phyloP scores from a whole-genome alignment of 108 stramenopile genomes.

The Pelagomonas calceolata region DNA sequence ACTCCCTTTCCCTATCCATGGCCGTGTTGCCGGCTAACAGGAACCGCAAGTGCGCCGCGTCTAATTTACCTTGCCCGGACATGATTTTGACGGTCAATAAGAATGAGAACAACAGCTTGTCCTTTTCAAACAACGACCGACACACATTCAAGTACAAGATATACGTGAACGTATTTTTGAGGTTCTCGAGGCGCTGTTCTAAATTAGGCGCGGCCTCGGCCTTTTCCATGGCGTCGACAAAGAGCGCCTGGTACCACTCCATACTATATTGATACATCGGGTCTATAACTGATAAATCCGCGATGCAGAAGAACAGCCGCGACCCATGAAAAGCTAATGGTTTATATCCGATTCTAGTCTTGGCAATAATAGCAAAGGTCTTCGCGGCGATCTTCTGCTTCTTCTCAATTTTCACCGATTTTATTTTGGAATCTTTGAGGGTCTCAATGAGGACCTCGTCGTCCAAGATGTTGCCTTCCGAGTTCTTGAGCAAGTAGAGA shows the following conservation, averaged over 20 bases:
- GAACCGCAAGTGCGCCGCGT: constrained; percentile 43
- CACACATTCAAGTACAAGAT: constrained; percentile 53
- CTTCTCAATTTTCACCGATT: constrained; percentile 39
- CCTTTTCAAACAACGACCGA: constrained; percentile 47
- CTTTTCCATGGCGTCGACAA: constrained; percentile 39
- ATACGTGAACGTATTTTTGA: constrained; percentile 41
- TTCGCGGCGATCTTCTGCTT: constrained; percentile 38
- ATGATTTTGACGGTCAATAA: constrained; percentile 40
- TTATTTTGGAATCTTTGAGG: constrained; percentile 41
- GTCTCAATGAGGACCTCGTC: constrained; percentile 53
- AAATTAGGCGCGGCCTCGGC: constrained; percentile 23
- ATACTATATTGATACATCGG: constrained; percentile 61
- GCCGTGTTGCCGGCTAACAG: constrained; percentile 46
- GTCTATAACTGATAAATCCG: constrained; percentile 40
- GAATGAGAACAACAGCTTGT: constrained; percentile 58
- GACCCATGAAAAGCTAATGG: constrained; percentile 47
- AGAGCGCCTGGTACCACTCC: constrained; percentile 51
- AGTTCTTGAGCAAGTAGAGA: constrained; percentile 38
- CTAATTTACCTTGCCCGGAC: constrained; percentile 33
- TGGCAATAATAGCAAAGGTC: constrained; percentile 34
- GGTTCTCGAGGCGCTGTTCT: constrained; percentile 30
- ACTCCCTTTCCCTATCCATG: constrained; percentile 32
- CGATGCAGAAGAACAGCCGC: constrained; percentile 52
- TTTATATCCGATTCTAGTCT: constrained; percentile 35
- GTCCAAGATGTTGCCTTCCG: constrained; percentile 52